Evolutionary conservation across 2,329 filamentous ascomycete species (phyloP), one percentile per base, ranked within the genome.

Genomic region (Cryphonectria radicalis): DNA sequence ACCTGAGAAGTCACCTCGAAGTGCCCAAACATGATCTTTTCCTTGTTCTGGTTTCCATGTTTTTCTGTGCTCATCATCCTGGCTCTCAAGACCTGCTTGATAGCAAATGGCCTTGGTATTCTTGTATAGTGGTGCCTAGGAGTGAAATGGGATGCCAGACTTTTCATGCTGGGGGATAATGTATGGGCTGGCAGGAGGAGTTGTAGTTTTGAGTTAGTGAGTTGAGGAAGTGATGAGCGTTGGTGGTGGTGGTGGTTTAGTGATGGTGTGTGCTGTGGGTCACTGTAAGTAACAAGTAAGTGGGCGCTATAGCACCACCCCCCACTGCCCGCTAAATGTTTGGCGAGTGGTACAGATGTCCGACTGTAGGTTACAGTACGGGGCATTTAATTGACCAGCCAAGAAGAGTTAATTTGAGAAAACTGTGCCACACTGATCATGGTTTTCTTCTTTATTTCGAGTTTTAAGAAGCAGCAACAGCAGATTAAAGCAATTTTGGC

Each of bases 1-100:
- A 92, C 92, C 84, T 94, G 93, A 25, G 89, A 85, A 17, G 92
- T 93, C 69, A 97, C 92, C 71, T 92, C 85, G 78, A 92, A 95
- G 11, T 90, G 87, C 19, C 93, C 93, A 78, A 97, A 96, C 77
- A 89, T 85, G 75, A 95, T 80, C 64, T 72, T 72, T 43, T 50
- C 28, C 19, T 32, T 11, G 46, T 50, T 50, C 46, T 50, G 46
- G 46, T 8, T 7, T 65, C 71, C 57, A 63, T 62, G 22, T 42
- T 46, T 22, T 64, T 46, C 32, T 64, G 63, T 55, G 40, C 72
- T 74, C 70, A 76, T 73, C 22, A 69, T 75, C 8, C 46, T n/a
- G 25, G 46, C 66, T 69, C 70, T 73, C 1, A 40, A 19, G 22
- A 42, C 25, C 28, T 62, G 60, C 14, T 66, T 25, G 5, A 7